Conservation (phyloP, 139 green algal genomes). For the Marvania coccoides region DNA sequence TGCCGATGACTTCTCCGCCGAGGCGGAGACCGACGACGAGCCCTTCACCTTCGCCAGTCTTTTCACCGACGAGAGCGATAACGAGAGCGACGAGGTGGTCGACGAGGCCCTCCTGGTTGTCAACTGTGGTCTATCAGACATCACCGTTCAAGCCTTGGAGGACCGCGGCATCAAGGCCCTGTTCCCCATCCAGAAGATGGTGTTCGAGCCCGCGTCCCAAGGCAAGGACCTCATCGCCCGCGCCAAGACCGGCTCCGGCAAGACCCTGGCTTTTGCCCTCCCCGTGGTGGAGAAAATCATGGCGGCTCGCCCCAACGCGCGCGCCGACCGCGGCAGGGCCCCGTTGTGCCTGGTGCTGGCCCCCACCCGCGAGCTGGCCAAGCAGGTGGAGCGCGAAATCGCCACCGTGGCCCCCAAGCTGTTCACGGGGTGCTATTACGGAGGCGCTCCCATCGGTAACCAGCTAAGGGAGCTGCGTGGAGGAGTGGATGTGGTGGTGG, state of each 20-base stretch:
- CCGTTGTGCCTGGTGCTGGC: conserved; percentile 85
- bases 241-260: conserved; percentile 92
- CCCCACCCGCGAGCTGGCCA: conserved; percentile 96
- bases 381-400: conserved; percentile 94
- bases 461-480: conserved; percentile 61
- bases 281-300: conserved; percentile 89
- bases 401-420: conserved; percentile 55
- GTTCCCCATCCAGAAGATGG: conserved; percentile 79
- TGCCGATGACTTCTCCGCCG: background rate
- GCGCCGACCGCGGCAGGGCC: conserved; percentile 9
- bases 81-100: conserved; percentile 24
- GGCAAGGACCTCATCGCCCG: conserved; percentile 88
- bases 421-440: conserved; percentile 78
- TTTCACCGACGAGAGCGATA: conserved; percentile 16
- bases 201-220: conserved; percentile 62
- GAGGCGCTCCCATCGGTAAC: conserved; percentile 63
- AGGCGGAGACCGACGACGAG: conserved; percentile 1
- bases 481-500: conserved; percentile 92
- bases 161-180: conserved; percentile 58
- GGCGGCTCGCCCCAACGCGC: conserved; percentile 18
- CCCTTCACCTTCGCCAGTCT: conserved; percentile 30
- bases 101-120: conserved; percentile 39
- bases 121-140: conserved; percentile 61
- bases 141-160: conserved; percentile 59
- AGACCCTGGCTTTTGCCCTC: conserved; percentile 97